phyloP scores from a whole-genome alignment of 1,284 basidiomycete genomes.

The Moniliophthora roreri region DNA sequence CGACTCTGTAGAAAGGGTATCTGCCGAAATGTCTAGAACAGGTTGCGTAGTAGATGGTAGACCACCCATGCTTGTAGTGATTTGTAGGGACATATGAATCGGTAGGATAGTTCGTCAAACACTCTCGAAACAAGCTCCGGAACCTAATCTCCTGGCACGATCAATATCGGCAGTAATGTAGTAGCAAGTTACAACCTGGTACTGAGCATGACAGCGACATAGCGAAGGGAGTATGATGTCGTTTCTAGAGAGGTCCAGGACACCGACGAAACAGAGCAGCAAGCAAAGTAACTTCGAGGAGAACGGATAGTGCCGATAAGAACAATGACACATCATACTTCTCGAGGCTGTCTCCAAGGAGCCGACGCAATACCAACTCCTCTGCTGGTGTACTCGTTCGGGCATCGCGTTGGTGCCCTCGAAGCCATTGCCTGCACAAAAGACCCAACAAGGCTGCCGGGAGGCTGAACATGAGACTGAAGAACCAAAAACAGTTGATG shows the following conservation, averaged over 20 bases:
- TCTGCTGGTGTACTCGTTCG: not conserved
- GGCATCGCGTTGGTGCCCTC: constrained; percentile 7
- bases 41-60: not conserved
- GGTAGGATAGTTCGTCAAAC: not conserved
- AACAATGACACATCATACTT: not conserved
- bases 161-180: not conserved
- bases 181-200: constrained; percentile 1
- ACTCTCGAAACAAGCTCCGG: not conserved
- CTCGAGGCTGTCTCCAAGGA: not conserved
- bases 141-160: not conserved
- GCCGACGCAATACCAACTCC: not conserved
- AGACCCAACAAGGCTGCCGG: constrained; percentile 5
- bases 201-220: not conserved
- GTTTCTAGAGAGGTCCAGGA: constrained; percentile 6
- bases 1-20: too few relatives aligned
- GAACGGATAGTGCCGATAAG: constrained; percentile 1
- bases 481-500: constrained; percentile 9
- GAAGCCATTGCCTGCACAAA: constrained; percentile 14
- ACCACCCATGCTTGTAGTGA: not conserved
- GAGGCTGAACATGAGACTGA: constrained; percentile 7
- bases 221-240: not conserved
- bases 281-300: constrained; percentile 5
- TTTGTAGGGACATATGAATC: not conserved
- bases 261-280: constrained; percentile 3
- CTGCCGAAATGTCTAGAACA: too few relatives aligned